Evolutionary conservation across 305 asterid species (phyloP), one percentile per base, ranked within the genome.

Genomic region (Caryopteris hybrid): DNA sequence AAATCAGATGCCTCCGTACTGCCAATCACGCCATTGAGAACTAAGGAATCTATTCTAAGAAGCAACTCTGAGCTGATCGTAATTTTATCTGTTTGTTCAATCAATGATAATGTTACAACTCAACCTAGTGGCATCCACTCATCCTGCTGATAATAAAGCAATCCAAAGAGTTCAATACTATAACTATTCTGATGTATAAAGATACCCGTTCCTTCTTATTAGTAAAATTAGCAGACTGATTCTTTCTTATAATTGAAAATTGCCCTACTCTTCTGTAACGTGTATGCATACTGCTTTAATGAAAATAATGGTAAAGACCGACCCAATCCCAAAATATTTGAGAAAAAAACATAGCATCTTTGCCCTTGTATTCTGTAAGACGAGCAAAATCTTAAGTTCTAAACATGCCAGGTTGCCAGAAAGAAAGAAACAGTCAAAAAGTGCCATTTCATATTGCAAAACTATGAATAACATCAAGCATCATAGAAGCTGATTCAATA

Each of bases 41-140:
- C 89, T 89, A 90, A 78, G 10, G 96, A 78, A 76, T 90, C 94
- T 71, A 90, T 82, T 81, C 92, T 83, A 68, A 88, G 92, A 64
- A 88, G 92, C 83, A 90, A 64, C 78, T 80, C 86, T 2, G 96
- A 78, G 73, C 82, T 76, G 76, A 82, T 69, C 39, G 84, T 62
- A n/a, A 78, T 64, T 64, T 69, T 84, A 74, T 85, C 95, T 88
- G 86, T 63, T 74, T 57, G 54, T 39, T 71, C 74, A 54, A 27
- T 64, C 61, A 47, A 34, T 31, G 23, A 34, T 16, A 41, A 57
- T 16, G 21, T 39, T 43, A 54, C 23, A 51, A 73, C 70, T 52
- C 69, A 69, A 64, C 61, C 17, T 57, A 21, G 21, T 6, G 22
- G 66, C 25, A 56, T 33, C 50, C 47, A 39, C 13, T 62, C 41